Base-by-base conservation (phyloP, 1,139 yeast genomes). In the Candida buenavistaensis region DNA sequence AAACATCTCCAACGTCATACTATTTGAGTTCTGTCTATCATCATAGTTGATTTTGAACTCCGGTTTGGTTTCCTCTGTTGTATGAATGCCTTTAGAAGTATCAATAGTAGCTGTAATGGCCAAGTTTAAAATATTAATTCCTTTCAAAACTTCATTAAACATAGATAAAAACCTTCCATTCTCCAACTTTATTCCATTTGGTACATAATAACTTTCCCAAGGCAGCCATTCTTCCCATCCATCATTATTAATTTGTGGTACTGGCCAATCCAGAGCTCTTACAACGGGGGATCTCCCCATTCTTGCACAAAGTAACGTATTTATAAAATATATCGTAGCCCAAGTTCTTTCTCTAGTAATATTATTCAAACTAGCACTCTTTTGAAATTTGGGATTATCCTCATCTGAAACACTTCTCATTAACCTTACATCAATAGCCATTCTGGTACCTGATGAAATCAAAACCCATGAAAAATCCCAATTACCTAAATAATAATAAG, bases 141-240 rank as follows among this genome's bases (percentile, higher is more conserved):
- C 48, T 31, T 46, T 49, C 3, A 52, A 26, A 13, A 48, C 38
- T 28, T 49, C 46, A 24, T 54, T 54, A 26, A 51, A 52, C 4
- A 40, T 46, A 37, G 50, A 48, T 21, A 54, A 40, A 31, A 49
- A 49, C 25, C 53, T 38, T 5, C 55, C 57, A 32, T 51, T 45
- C n/a, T 47, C 51, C 19, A 52, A 30, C 14, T 42, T 40, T 3
- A 51, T 30, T 2, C 35, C 22, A 10, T 46, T 41, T 1, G 47
- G 39, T 1, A 44, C 28, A 32, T 45, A 45, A 30, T 39, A 40
- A 10, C 49, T 42, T 23, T 39, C 41, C 58, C 57, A 52, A 3
- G 50, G 33, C 28, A 50, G 57, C 57, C 57, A 54, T 41, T 53
- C 58, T 37, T 54, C 59, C 58, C 58, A 54, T 3, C 55, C 56